Percentiles rank a stretch among this genome's conserved stretches.
phyloP scores from a whole-genome alignment of 768 basidiomycete species.

The Kondoa subrosea region DNA sequence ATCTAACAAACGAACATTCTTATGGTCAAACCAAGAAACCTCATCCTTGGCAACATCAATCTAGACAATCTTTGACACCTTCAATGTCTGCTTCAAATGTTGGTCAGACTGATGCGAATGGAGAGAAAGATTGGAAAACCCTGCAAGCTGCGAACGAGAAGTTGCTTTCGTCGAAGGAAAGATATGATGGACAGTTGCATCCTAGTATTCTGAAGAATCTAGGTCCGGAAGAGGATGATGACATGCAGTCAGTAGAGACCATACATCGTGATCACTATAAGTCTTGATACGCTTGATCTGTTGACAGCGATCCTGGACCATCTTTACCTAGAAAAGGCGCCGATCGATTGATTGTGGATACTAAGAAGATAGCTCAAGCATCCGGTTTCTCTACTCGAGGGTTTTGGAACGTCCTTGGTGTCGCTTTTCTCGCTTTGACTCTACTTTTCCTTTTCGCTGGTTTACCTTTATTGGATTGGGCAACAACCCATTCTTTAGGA shows the following conservation, averaged over 20 bases:
- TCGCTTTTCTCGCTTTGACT: constrained; percentile 39
- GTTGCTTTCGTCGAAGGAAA: neutral
- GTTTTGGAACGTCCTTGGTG: constrained; percentile 52
- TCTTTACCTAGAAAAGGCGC: neutral
- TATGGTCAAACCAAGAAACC: neutral
- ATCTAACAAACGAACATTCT: neutral
- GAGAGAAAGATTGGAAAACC: neutral
- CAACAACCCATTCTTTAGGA: constrained; percentile 1
- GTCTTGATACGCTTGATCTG: neutral
- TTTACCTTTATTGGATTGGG: constrained; percentile 28
- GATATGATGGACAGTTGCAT: neutral
- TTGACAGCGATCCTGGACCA: constrained; percentile 2
- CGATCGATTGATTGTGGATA: neutral
- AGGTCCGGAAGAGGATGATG: constrained; percentile 8
- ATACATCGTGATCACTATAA: neutral
- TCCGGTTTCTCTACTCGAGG: constrained; percentile 54
- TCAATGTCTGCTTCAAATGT: constrained; percentile 4
- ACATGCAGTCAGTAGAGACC: constrained; percentile 4
- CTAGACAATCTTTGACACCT: neutral
- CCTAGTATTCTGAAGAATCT: neutral
- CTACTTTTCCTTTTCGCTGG: constrained; percentile 38
- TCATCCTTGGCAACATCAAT: constrained; percentile 1
- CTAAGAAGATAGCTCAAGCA: constrained; percentile 40
- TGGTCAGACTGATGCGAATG: neutral
- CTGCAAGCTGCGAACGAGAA: constrained; percentile 3